These are phyloP conservation scores for Fusarium haematococcum DNA, from an alignment of 2,329 filamentous ascomycete genomes.

Conservation along the genomic window DNA sequence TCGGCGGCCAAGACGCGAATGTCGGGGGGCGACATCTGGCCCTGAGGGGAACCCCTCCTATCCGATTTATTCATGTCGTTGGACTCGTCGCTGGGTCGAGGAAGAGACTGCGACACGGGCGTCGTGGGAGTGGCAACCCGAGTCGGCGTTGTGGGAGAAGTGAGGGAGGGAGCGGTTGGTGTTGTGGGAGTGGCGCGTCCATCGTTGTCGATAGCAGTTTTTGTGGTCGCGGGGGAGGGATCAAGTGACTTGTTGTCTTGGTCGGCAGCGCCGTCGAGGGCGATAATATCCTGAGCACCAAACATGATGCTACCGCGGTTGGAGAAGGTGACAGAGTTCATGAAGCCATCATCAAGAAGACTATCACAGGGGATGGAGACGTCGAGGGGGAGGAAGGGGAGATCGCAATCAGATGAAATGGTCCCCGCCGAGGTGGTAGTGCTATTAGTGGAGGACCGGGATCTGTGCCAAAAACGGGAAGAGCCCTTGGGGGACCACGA, in stretches of 20 bases:
- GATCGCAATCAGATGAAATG: slow-evolving; percentile 45
- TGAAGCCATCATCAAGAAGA: slow-evolving; percentile 69
- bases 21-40: slow-evolving; percentile 53
- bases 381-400: slow-evolving; percentile 63
- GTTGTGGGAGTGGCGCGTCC: slow-evolving; percentile 37
- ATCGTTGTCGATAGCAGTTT: slow-evolving; percentile 35
- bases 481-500: slow-evolving; percentile 36
- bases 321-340: slow-evolving; percentile 69
- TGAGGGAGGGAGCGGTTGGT: slow-evolving; percentile 14
- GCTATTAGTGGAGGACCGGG: slow-evolving; percentile 43
- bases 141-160: slow-evolving; percentile 22
- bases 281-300: slow-evolving; percentile 56
- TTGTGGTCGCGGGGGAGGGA: slow-evolving; percentile 21
- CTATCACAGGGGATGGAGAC: slow-evolving; percentile 67
- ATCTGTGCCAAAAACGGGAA: slow-evolving; percentile 46
- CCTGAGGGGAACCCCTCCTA: slow-evolving; percentile 26
- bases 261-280: slow-evolving; percentile 38
- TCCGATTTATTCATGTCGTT: slow-evolving; percentile 37
- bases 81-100: slow-evolving; percentile 42
- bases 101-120: slow-evolving; percentile 35
- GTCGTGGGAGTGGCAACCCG: slow-evolving; percentile 36
- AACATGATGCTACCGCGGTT: slow-evolving; percentile 74
- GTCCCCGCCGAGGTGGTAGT: slow-evolving; percentile 36
- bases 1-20: slow-evolving; percentile 66
- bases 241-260: slow-evolving; percentile 5